Evolutionary conservation across 257 asterid genomes (phyloP).

Genomic region (Solanum pennellii): DNA sequence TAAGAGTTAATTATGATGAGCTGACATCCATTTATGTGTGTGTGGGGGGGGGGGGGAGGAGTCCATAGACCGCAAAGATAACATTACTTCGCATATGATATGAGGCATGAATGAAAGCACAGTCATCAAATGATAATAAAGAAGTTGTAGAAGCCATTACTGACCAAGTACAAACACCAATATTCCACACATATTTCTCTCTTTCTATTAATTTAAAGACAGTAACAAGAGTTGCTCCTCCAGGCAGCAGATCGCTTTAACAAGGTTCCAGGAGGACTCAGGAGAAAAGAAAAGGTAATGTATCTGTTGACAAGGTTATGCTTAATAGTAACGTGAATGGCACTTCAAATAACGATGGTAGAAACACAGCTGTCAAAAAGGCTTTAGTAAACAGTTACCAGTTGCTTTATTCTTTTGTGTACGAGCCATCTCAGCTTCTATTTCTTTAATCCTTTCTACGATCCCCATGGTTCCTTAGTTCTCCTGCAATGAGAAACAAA

Average conservation of each 20-base stretch:
- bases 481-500: conserved; percentile 20
- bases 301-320: not conserved
- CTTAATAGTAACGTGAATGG: not conserved
- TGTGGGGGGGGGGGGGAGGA: not conserved
- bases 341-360: not conserved
- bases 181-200: not conserved
- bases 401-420: conserved; percentile 99
- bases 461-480: conserved; percentile 63
- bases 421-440: conserved; percentile 97
- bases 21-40: not conserved
- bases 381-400: conserved; percentile 23
- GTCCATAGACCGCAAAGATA: not conserved
- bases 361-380: not conserved
- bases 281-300: not conserved
- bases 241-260: not conserved
- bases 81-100: not conserved
- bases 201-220: not conserved
- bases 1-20: not conserved
- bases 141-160: not conserved
- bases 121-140: not conserved
- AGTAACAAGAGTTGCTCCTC: not conserved
- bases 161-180: not conserved
- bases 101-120: not conserved
- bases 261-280: not conserved
- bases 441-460: conserved; percentile 82